Percentiles rank a stretch among this genome's conserved stretches.
These are phyloP conservation scores for Dichotomocladium elegans DNA, from an alignment of 371 early-diverging fungal species.

Conservation along the genomic window DNA sequence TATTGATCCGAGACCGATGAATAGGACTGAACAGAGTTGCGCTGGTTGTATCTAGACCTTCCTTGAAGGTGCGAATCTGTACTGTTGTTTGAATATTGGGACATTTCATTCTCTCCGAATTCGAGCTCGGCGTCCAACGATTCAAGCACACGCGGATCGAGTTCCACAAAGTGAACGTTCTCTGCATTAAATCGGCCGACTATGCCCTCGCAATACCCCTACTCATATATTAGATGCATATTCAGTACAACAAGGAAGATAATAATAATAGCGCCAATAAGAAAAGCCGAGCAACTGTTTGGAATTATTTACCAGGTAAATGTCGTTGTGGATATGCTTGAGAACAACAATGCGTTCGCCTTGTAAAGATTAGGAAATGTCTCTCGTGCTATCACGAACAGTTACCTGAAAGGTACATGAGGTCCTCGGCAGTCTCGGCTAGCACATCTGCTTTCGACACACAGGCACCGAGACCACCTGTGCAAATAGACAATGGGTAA, in stretches of 20 bases:
- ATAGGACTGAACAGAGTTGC: constrained; percentile 18
- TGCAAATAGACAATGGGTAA: too few species aligned
- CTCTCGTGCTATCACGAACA: background rate
- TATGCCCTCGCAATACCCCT: constrained; percentile 61
- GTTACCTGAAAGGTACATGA: constrained; percentile 57
- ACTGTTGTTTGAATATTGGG: constrained; percentile 2
- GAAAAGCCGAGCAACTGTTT: too few species aligned
- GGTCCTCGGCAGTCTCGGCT: constrained; percentile 44
- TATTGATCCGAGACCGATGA: constrained; percentile 26
- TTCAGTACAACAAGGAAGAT: background rate
- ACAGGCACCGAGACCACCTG: constrained; percentile 48
- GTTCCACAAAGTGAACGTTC: constrained; percentile 54
- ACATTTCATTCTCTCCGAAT: constrained; percentile 3
- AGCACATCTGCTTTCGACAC: constrained; percentile 50
- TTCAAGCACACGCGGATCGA: constrained; percentile 47
- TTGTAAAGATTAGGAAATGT: constrained; percentile 2
- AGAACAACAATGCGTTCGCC: constrained; percentile 44
- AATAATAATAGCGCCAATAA: too few species aligned
- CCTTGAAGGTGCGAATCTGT: too few species aligned
- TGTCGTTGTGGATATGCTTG: constrained; percentile 41
- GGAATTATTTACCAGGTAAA: constrained; percentile 31
- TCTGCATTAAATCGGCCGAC: constrained; percentile 54
- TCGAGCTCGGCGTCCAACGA: constrained; percentile 41
- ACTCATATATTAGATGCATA: background rate
- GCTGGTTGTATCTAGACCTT: too few species aligned